These are phyloP conservation scores for Oryza brachyantha DNA, from an alignment of 176 grass and related monocot genomes.

Conservation along the genomic window DNA sequence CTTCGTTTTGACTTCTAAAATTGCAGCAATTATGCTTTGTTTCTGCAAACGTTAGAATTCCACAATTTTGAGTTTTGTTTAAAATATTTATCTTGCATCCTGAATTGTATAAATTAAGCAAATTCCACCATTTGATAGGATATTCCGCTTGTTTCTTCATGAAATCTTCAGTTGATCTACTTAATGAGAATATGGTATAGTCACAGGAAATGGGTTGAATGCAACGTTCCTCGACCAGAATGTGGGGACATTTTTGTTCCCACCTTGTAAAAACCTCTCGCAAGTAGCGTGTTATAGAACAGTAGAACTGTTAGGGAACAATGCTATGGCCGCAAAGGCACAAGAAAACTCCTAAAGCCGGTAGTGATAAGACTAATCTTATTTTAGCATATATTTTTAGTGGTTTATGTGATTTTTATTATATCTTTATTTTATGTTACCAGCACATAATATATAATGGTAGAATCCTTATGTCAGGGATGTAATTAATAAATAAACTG, in stretches of 20 bases:
- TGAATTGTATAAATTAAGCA: not conserved
- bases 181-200: not conserved
- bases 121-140: not conserved
- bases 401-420: too few relatives aligned
- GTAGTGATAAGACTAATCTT: too few relatives aligned
- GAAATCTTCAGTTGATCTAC: not conserved
- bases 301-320: not conserved
- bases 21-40: not conserved
- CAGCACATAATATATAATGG: too few relatives aligned
- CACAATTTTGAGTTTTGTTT: not conserved
- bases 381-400: too few relatives aligned
- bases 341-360: not conserved
- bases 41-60: not conserved
- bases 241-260: too few relatives aligned
- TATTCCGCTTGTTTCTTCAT: constrained; percentile 11
- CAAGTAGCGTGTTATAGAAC: too few relatives aligned
- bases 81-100: not conserved
- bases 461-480: too few relatives aligned
- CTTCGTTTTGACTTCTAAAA: not conserved
- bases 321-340: not conserved
- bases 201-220: too few relatives aligned
- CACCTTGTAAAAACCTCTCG: too few relatives aligned
- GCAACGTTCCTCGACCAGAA: too few relatives aligned
- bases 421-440: too few relatives aligned
- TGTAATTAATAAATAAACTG: too few relatives aligned